These are phyloP conservation scores for Chimonanthus praecox DNA, from an alignment of 164 flowering plant genomes.

Conservation along the genomic window DNA sequence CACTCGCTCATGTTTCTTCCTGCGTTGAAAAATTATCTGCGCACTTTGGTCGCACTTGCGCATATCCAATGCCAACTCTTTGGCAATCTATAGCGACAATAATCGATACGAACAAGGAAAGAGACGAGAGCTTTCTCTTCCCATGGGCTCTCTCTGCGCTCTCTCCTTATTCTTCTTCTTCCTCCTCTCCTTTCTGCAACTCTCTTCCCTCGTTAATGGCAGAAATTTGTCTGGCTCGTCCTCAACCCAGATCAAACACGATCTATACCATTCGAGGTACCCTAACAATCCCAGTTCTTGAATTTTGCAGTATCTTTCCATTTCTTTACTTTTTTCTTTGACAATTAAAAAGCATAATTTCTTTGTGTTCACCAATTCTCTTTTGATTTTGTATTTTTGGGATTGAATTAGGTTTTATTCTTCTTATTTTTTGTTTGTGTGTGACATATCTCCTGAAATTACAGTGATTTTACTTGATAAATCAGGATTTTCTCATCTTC, in stretches of 20 bases:
- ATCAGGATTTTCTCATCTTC: not conserved
- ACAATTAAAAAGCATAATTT: not conserved
- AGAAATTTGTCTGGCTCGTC: slow-evolving; percentile 16
- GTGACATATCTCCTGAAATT: not conserved
- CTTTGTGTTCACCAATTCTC: not conserved
- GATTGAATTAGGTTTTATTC: not conserved
- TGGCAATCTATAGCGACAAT: not conserved
- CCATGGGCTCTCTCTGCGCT: slow-evolving; percentile 21
- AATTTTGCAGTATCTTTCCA: not conserved
- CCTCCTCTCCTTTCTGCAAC: slow-evolving; percentile 15
- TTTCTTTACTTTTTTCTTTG: not conserved
- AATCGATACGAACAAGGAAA: not conserved
- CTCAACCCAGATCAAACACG: slow-evolving; percentile 44
- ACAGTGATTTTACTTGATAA: too few species aligned
- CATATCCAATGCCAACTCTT: not conserved
- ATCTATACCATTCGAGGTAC: slow-evolving; percentile 61
- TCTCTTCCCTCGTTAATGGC: slow-evolving; percentile 21
- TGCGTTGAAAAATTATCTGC: not conserved
- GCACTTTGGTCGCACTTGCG: not conserved
- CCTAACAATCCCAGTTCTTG: slow-evolving; percentile 6
- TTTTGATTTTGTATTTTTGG: not conserved
- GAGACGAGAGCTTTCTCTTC: not conserved
- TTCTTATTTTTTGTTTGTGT: not conserved
- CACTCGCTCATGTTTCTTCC: not conserved
- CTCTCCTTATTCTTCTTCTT: slow-evolving; percentile 15